phyloP scores from a whole-genome alignment of 352 stramenopile genomes.

The Stephanocyclus meneghinianus region DNA sequence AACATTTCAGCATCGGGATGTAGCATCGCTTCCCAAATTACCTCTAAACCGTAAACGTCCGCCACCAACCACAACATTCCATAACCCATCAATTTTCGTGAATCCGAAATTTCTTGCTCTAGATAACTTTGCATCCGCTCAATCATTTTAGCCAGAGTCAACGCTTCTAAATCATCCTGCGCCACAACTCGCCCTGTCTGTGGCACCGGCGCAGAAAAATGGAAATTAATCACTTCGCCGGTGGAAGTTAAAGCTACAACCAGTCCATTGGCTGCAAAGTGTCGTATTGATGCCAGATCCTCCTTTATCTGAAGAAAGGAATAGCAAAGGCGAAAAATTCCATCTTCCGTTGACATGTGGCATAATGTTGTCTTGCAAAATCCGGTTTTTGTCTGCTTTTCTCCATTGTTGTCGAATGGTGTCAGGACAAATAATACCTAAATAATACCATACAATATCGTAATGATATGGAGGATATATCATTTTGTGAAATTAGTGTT shows the following conservation, averaged over 20 bases:
- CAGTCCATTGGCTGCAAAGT: neutral
- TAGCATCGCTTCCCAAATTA: slow-evolving; percentile 3
- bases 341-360: neutral
- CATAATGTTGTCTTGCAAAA: no score
- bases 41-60: slow-evolving; percentile 1
- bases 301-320: slow-evolving; percentile 12
- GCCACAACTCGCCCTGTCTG: no score
- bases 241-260: neutral
- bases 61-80: slow-evolving; percentile 6
- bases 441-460: no score
- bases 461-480: no score
- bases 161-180: neutral
- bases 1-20: slow-evolving; percentile 12
- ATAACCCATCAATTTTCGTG: slow-evolving; percentile 2
- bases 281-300: neutral
- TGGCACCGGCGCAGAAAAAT: neutral
- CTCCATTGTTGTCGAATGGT: no score
- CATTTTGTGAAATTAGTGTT: no score
- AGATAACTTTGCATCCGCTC: neutral
- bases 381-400: neutral
- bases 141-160: neutral
- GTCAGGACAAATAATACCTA: no score
- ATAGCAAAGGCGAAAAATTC: slow-evolving; percentile 1
- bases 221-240: neutral
- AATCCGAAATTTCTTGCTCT: slow-evolving; percentile 2